phyloP scores from a whole-genome alignment of 768 basidiomycete species.

The Pilatotrama ljubarskyi region DNA sequence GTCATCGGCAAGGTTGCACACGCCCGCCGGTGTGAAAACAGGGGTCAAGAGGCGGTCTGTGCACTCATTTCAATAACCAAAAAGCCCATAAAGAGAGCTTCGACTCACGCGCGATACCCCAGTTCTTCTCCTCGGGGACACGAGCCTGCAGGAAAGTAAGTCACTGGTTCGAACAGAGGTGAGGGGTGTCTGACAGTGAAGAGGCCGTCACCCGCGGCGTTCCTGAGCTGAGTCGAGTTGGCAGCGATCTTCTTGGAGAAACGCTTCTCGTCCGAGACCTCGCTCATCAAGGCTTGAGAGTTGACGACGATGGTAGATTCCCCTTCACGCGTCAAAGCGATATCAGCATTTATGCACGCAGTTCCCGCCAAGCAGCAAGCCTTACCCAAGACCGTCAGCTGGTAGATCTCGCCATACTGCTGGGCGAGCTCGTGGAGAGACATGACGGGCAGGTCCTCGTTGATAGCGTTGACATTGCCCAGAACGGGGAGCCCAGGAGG shows the following conservation, averaged over 20 bases:
- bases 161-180: constrained; percentile 28
- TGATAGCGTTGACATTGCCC: constrained; percentile 39
- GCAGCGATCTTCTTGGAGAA: constrained; percentile 43
- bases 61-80: not conserved
- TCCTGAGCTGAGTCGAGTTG: constrained; percentile 37
- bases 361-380: not conserved
- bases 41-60: constrained; percentile 42
- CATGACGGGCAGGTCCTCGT: constrained; percentile 37
- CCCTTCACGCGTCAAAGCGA: constrained; percentile 20
- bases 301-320: constrained; percentile 32
- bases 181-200: constrained; percentile 38
- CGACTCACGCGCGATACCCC: constrained; percentile 44
- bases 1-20: constrained; percentile 46
- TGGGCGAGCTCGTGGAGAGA: constrained; percentile 37
- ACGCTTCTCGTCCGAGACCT: constrained; percentile 43
- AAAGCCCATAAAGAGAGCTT: not conserved
- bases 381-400: constrained; percentile 38
- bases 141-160: constrained; percentile 31
- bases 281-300: constrained; percentile 39
- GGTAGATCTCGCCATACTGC: constrained; percentile 45
- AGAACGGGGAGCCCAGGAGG: constrained; percentile 43
- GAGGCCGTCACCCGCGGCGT: constrained; percentile 41
- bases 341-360: not conserved
- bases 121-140: constrained; percentile 43
- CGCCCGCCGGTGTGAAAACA: constrained; percentile 41